Base-by-base conservation (phyloP, 2,329 filamentous ascomycete genomes). In the Penicillium palitans region DNA sequence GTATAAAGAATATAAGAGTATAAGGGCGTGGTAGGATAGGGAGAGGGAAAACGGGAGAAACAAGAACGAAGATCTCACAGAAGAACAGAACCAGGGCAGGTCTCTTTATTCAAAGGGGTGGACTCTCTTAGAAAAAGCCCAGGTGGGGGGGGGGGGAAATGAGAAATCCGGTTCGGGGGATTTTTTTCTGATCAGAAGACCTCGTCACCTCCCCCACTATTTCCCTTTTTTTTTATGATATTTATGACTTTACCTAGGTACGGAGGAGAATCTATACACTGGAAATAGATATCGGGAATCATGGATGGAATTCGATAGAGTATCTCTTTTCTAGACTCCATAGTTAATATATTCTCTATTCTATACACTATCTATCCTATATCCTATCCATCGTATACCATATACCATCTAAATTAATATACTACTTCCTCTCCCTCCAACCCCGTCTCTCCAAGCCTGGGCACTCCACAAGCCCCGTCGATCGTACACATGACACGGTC, bases 161-260 rank as follows among this genome's bases (percentile, higher is more conserved):
- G 33, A 59, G 60, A 65, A 67, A 67, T 67, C 65, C 65, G 65
- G 65, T 66, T 66, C 65, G 59, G 58, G 53, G 57, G 61, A 66
- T 70, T 70, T 72, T 69, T 69, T 70, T 63, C 52, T 70, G 68
- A 70, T 71, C 69, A 70, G 68, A 67, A 67, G 70, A 71, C 69
- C 69, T 65, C 66, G 61, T 66, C 65, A 66, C 62, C 50, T 55
- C 55, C 61, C 63, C 64, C 64, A 63, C 64, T 65, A 55, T 58
- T 40, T 40, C 37, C 9, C n/a, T 40, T 21, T 40, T 40, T 40
- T 21, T 40, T 40, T 6, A 33, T 33, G 13, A 35, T 35, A 35
- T 35, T 17, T 35, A 35, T 3, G 33, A 17, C 15, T 3, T 3
- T 17, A 35, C 4, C 25, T 25, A 25, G 25, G 24, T 24, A 24